Evolutionary conservation across 306 rosid species (phyloP).

Genomic region (Prunus dulcis): DNA sequence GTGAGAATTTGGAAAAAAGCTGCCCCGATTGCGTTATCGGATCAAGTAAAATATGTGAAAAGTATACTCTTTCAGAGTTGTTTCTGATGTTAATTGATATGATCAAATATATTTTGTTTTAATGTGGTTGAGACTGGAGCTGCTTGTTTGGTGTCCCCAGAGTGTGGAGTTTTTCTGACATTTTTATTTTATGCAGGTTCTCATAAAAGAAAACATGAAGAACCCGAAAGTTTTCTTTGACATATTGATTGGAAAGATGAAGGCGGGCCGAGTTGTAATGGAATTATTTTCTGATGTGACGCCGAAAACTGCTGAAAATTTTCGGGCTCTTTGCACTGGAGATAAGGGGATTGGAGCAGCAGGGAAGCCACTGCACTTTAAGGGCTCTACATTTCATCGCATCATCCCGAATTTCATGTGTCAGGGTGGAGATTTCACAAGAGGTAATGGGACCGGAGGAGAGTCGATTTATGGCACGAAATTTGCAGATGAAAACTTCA

Average conservation of each 20-base stretch:
- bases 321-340: slow-evolving; percentile 83
- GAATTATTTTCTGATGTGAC: slow-evolving; percentile 68
- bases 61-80: neutral
- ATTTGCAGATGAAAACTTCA: slow-evolving; percentile 74
- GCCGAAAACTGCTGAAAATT: slow-evolving; percentile 88
- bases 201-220: slow-evolving; percentile 35
- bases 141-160: neutral
- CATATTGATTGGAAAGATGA: slow-evolving; percentile 63
- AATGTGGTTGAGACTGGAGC: neutral
- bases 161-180: neutral
- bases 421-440: slow-evolving; percentile 87
- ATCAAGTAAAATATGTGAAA: neutral
- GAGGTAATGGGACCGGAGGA: slow-evolving; percentile 84
- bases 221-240: slow-evolving; percentile 88
- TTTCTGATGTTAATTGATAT: neutral
- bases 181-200: neutral
- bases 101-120: neutral
- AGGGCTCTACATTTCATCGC: slow-evolving; percentile 75
- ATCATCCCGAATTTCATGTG: slow-evolving; percentile 81
- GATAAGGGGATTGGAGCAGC: slow-evolving; percentile 66
- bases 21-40: neutral
- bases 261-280: slow-evolving; percentile 77
- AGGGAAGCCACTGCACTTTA: slow-evolving; percentile 67
- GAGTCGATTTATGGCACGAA: slow-evolving; percentile 77
- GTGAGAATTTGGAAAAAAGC: neutral